A percentile compares a stretch with the other conserved stretches of the same genome.
Conservation (phyloP, 108 stramenopile species). For the Bacterosira constricta region DNA sequence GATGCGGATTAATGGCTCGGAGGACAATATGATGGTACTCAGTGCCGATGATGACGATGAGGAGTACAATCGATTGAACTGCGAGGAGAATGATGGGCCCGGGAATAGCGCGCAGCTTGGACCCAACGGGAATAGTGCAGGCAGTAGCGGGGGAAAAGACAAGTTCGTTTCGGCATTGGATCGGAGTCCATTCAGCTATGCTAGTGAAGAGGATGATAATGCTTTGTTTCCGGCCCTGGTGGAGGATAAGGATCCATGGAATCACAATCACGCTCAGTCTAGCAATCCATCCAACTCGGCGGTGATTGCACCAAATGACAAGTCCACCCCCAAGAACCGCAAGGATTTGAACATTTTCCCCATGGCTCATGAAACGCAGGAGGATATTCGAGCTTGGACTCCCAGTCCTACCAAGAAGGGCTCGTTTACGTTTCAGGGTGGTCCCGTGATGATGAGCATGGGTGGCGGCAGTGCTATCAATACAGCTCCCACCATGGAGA, state of each 20-base stretch:
- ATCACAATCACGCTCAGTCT: too few relatives aligned
- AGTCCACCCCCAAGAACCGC: background rate
- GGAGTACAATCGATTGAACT: constrained; percentile 64
- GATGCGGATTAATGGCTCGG: constrained; percentile 5
- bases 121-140: too few relatives aligned
- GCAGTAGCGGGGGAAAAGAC: background rate
- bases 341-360: constrained; percentile 20
- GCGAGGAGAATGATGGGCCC: constrained; percentile 24
- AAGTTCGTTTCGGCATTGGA: constrained; percentile 29
- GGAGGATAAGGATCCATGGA: constrained; percentile 58
- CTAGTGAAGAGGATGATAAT: constrained; percentile 50
- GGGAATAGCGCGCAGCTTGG: constrained; percentile 6
- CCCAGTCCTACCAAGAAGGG: constrained; percentile 52
- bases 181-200: constrained; percentile 34
- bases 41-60: constrained; percentile 80
- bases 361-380: constrained; percentile 45
- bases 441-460: constrained; percentile 13
- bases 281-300: too few relatives aligned
- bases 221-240: constrained; percentile 63
- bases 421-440: constrained; percentile 36
- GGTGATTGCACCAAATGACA: too few relatives aligned
- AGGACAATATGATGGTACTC: constrained; percentile 38
- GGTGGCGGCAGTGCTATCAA: background rate
- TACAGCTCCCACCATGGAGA: background rate
- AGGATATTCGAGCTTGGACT: constrained; percentile 65